Base-by-base conservation (phyloP, 2,329 filamentous ascomycete species). In the Podosphaera aphanis region DNA sequence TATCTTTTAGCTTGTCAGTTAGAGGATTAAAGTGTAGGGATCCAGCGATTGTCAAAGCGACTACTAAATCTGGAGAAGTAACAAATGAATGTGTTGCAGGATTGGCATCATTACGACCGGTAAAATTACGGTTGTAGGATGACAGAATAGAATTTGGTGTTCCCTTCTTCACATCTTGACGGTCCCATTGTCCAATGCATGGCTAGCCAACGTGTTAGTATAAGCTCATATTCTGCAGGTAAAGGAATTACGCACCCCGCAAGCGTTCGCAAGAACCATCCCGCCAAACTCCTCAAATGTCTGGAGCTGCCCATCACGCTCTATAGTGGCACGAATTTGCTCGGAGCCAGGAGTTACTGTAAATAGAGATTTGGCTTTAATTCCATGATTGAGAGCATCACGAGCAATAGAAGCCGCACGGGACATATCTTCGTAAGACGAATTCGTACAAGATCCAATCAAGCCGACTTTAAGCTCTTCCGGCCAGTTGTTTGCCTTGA, bases 91-190 rank as follows among this genome's bases (percentile, higher is more conserved):
- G 85, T 44, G 85, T 93, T 46, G 84, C 84, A 36, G 85, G 85
- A 73, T 93, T 95, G 55, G 83, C 85, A 56, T 93, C 86, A 64
- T 95, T 95, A 52, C 90, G 82, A 49, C 84, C 88, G 44, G 83
- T 83, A 69, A 98, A 98, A 66, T 98, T 98, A 49, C 90, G 83
- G 71, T 98, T 98, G 68, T 94, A 98, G 0, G 86, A 94, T 8
- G 85, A 88, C 57, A 98, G 74, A 56, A 98, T 95, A 50, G 90
- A 90, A 59, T 98, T 98, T 46, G 74, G 68, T 48, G 86, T 83
- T 50, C 85, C 86, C 66, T 93, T 93, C 48, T 66, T 62, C 16
- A 92, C 73, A 58, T 95, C 90, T 16, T 83, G 88, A 48, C 90
- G 79, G 60, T 82, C 83, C 90, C 90, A 98, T 64, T 93, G 85